Evolutionary conservation across 805 yeast genomes (phyloP).

Genomic region (Saccharomyces eubayanus): DNA sequence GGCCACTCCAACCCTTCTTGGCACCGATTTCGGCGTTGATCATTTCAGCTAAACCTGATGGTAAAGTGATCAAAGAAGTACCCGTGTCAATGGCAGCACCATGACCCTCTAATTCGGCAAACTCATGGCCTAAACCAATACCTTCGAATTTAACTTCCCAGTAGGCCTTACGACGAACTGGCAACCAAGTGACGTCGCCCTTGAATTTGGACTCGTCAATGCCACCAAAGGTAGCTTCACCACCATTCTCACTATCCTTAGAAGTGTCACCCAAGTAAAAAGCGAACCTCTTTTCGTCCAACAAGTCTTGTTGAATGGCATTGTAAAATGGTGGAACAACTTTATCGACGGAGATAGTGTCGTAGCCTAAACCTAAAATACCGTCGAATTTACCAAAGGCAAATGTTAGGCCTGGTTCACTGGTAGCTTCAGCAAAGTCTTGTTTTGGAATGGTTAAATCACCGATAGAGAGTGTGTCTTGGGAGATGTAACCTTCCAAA

Average conservation of each 20-base stretch:
- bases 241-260: conserved; percentile 59
- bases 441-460: conserved; percentile 70
- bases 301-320: conserved; percentile 71
- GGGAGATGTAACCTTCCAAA: conserved; percentile 84
- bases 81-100: conserved; percentile 99
- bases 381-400: conserved; percentile 99
- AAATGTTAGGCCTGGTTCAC: conserved; percentile 95
- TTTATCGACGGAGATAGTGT: conserved; percentile 79
- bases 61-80: conserved; percentile 90
- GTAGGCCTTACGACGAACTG: conserved; percentile 98
- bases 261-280: conserved; percentile 86
- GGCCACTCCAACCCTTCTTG: conserved; percentile 94
- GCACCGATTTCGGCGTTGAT: conserved; percentile 95
- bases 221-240: conserved; percentile 94
- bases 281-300: conserved; percentile 80
- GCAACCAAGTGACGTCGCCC: conserved; percentile 90
- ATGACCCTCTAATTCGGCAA: conserved; percentile 66
- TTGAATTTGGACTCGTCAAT: conserved; percentile 63
- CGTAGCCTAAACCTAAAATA: conserved; percentile 89
- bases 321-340: conserved; percentile 92
- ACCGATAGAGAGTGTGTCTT: conserved; percentile 75
- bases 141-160: conserved; percentile 97
- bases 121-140: conserved; percentile 85
- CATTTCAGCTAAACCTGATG: conserved; percentile 92
- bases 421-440: conserved; percentile 94